Evolutionary conservation across 192 early-diverging fungal species (phyloP).

Genomic region (Funneliformis geosporum): DNA sequence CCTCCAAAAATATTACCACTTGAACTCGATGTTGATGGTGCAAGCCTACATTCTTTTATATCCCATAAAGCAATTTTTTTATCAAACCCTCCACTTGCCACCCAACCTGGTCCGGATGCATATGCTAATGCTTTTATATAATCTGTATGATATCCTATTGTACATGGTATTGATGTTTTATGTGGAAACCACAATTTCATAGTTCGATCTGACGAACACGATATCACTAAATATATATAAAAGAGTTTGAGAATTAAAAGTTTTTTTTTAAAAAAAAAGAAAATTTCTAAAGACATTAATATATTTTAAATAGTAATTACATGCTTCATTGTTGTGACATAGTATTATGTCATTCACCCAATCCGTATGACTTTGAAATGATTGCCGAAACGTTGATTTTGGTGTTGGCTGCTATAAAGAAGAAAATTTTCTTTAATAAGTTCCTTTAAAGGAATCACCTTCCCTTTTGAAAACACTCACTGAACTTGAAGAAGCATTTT

Average conservation of each 20-base stretch:
- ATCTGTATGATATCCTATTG: slow-evolving; percentile 85
- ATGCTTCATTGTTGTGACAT: slow-evolving; percentile 60
- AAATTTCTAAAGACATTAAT: neutral
- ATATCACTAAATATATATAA: slow-evolving; percentile 58
- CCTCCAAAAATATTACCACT: neutral
- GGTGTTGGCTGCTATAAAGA: slow-evolving; percentile 39
- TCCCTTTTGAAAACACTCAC: neutral
- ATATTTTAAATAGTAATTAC: slow-evolving; percentile 45
- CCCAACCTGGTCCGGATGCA: slow-evolving; percentile 68
- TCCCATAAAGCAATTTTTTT: slow-evolving; percentile 90
- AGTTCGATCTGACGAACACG: slow-evolving; percentile 91
- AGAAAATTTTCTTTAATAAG: neutral
- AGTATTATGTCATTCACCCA: slow-evolving; percentile 96
- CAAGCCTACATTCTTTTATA: slow-evolving; percentile 58
- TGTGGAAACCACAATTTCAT: slow-evolving; percentile 76
- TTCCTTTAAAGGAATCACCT: neutral
- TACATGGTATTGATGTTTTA: slow-evolving; percentile 49
- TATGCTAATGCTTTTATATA: slow-evolving; percentile 90
- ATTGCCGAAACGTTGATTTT: slow-evolving; percentile 64
- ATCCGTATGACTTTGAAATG: slow-evolving; percentile 84
- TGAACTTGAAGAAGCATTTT: neutral
- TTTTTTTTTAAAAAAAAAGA: neutral
- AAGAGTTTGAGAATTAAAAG: neutral
- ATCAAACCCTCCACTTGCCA: slow-evolving; percentile 91
- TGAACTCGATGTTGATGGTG: neutral